Evolutionary conservation across 495 filamentous ascomycete genomes (phyloP).

Genomic region (Clohesyomyces aquaticus): DNA sequence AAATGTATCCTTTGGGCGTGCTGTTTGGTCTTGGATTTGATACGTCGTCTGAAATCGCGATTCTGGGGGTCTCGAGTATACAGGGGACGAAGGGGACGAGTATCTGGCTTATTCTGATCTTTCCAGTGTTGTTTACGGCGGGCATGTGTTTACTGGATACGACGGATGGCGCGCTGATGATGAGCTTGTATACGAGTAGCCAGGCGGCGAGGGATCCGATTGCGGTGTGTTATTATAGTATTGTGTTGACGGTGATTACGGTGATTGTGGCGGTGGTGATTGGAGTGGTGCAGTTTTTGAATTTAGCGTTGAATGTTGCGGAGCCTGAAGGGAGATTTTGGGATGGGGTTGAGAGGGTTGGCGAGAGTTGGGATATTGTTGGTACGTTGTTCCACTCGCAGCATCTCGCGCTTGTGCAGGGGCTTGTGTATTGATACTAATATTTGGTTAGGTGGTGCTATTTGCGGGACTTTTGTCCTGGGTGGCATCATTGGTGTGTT

Average conservation of each 20-base stretch:
- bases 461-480: constrained; percentile 81
- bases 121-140: constrained; percentile 89
- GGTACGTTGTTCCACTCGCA: constrained; percentile 58
- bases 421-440: constrained; percentile 3
- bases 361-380: constrained; percentile 84
- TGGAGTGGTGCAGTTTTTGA: constrained; percentile 81
- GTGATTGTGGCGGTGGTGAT: constrained; percentile 87
- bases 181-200: constrained; percentile 84
- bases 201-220: constrained; percentile 74
- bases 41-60: constrained; percentile 90
- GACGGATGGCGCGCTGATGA: constrained; percentile 91
- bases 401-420: background rate
- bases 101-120: constrained; percentile 93
- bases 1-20: constrained; percentile 92
- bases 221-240: constrained; percentile 91
- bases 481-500: constrained; percentile 72
- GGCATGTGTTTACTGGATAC: constrained; percentile 94
- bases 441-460: constrained; percentile 56
- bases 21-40: constrained; percentile 96
- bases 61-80: constrained; percentile 86
- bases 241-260: constrained; percentile 83
- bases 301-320: constrained; percentile 72
- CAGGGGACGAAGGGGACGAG: constrained; percentile 82
- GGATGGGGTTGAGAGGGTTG: constrained; percentile 76
- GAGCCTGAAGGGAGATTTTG: constrained; percentile 77